Evolutionary conservation across 495 filamentous ascomycete species (phyloP).

Genomic region (Penicillium manginii): DNA sequence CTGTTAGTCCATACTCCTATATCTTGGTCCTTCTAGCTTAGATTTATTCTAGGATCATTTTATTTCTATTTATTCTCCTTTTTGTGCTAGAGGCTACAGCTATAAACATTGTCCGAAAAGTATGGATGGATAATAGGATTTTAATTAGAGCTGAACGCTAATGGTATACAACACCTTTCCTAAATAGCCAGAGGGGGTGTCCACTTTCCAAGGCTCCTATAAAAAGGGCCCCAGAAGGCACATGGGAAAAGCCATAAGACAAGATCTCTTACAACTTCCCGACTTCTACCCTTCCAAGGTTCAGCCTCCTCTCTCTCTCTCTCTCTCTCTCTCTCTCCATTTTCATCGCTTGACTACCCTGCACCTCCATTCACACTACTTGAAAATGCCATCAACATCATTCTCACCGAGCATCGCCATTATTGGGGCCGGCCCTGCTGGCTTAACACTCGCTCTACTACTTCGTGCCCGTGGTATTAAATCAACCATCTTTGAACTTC

Average conservation of each 20-base stretch:
- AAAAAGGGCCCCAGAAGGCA: neutral
- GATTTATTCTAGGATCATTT: no score
- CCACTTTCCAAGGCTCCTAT: no score
- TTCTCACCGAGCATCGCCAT: constrained; percentile 51
- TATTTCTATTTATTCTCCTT: no score
- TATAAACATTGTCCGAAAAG: no score
- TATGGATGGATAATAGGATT: no score
- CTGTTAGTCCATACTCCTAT: no score
- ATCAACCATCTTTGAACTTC: constrained; percentile 59
- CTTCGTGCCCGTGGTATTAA: constrained; percentile 50
- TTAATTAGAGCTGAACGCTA: no score
- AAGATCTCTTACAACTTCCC: neutral
- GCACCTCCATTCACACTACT: neutral
- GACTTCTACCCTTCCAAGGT: neutral
- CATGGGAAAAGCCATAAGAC: neutral
- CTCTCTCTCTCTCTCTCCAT: neutral
- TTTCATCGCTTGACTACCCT: no score
- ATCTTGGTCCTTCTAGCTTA: no score
- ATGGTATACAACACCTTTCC: neutral
- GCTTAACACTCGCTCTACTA: constrained; percentile 60
- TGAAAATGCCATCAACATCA: constrained; percentile 11
- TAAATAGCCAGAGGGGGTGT: no score
- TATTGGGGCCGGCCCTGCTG: constrained; percentile 61
- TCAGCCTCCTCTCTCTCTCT: neutral
- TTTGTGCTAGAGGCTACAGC: no score